Percentiles rank a stretch among this genome's conserved stretches.
phyloP scores from a whole-genome alignment of 2,329 filamentous ascomycete species.

The Fonsecaea nubica region DNA sequence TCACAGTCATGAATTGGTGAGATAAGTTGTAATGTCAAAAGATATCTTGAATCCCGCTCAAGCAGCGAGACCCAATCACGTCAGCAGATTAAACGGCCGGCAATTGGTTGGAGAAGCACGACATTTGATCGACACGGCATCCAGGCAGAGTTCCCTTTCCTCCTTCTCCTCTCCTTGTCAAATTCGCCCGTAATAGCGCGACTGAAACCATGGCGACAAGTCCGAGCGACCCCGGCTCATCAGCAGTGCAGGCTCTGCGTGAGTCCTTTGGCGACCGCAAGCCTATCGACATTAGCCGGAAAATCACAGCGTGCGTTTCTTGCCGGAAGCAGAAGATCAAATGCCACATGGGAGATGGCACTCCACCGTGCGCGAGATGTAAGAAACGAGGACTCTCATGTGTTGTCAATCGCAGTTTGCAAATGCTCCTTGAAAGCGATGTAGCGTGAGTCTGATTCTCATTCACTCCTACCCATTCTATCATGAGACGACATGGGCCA shows the following conservation, averaged over 20 bases:
- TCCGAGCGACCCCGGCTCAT: constrained; percentile 24
- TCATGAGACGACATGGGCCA: background rate
- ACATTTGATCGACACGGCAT: constrained; percentile 1
- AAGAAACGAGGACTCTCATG: constrained; percentile 57
- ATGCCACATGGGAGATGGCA: constrained; percentile 58
- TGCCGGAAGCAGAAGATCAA: constrained; percentile 57
- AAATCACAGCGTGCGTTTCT: constrained; percentile 44
- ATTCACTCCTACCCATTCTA: background rate
- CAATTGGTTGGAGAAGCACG: constrained; percentile 15
- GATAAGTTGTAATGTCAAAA: background rate
- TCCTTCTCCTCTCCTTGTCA: constrained; percentile 3
- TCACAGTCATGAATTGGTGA: background rate
- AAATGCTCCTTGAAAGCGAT: constrained; percentile 48
- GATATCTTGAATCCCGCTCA: background rate
- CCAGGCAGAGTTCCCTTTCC: background rate
- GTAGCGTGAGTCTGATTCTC: constrained; percentile 20
- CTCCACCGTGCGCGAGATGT: constrained; percentile 57
- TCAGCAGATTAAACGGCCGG: background rate
- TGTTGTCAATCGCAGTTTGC: constrained; percentile 59
- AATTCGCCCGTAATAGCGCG: background rate
- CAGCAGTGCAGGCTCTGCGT: constrained; percentile 40
- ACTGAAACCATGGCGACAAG: constrained; percentile 7
- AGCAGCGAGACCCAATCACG: constrained; percentile 1
- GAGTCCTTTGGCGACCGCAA: constrained; percentile 48
- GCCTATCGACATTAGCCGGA: constrained; percentile 46